Conservation (phyloP, 1,284 basidiomycete genomes). For the Heterobasidion parviporum region DNA sequence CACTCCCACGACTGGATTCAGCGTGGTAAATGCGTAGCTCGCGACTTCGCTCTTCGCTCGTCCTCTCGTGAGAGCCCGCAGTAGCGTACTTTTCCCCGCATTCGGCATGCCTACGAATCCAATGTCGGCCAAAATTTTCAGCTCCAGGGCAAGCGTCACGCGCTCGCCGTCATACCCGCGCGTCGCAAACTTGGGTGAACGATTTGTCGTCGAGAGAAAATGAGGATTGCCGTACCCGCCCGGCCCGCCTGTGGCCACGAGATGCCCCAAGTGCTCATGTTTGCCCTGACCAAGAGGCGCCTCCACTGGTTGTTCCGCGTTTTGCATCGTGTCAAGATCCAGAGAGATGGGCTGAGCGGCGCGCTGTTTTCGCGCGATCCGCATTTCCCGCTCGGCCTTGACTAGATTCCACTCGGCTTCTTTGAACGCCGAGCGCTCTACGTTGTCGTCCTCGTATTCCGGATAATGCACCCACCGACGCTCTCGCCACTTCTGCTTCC, state of each 20-base stretch:
- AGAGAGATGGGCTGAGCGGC: conserved; percentile 40
- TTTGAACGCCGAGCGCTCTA: conserved; percentile 58
- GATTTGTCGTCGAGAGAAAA: conserved; percentile 61
- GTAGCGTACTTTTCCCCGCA: conserved; percentile 83
- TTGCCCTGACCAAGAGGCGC: conserved; percentile 63
- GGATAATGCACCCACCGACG: conserved; percentile 80
- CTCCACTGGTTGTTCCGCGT: conserved; percentile 37
- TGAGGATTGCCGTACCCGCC: conserved; percentile 91
- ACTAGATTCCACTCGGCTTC: conserved; percentile 65
- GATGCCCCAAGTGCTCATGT: conserved; percentile 51
- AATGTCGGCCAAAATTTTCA: conserved; percentile 91
- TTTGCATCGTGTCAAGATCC: conserved; percentile 50
- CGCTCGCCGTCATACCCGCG: conserved; percentile 78
- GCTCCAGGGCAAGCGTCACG: conserved; percentile 82
- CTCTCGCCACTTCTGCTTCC: conserved; percentile 51
- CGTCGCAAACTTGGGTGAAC: conserved; percentile 77
- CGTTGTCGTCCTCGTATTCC: conserved; percentile 51
- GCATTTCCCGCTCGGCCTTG: conserved; percentile 54
- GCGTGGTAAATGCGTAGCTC: conserved; percentile 89
- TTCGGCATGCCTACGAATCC: conserved; percentile 97
- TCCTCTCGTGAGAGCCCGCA: conserved; percentile 84
- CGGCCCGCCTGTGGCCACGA: conserved; percentile 73
- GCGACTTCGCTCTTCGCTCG: conserved; percentile 84
- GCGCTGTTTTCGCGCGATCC: conserved; percentile 36
- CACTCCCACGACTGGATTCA: conserved; percentile 94